phyloP scores from a whole-genome alignment of 1,139 yeast genomes.

The Hemisphaericaspora xylofermentans region DNA sequence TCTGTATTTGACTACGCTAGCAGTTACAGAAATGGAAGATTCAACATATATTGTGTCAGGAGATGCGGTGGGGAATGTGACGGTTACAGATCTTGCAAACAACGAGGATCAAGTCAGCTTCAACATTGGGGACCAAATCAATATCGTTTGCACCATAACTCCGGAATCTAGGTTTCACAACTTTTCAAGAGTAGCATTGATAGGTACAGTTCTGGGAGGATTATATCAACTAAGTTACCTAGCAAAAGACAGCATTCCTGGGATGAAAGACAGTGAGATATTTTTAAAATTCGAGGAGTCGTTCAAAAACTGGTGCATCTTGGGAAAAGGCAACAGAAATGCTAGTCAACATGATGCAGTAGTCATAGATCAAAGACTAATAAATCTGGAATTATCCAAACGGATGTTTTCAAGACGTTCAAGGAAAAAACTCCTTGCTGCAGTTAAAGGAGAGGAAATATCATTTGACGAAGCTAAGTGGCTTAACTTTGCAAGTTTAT shows the following conservation, averaged over 20 bases:
- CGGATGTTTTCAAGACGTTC: too few species aligned
- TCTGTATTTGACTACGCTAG: constrained; percentile 4
- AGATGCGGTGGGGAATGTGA: constrained; percentile 35
- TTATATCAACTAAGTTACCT: constrained; percentile 19
- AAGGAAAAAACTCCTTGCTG: not conserved
- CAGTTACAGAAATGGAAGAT: not conserved
- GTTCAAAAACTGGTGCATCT: not conserved
- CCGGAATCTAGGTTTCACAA: not conserved
- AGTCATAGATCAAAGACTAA: not conserved
- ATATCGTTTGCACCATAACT: constrained; percentile 19
- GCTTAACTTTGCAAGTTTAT: too few species aligned
- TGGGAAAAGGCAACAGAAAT: not conserved
- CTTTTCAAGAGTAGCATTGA: constrained; percentile 17
- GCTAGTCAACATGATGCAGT: not conserved
- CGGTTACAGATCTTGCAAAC: constrained; percentile 7
- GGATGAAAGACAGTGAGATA: not conserved
- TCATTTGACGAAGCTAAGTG: too few species aligned
- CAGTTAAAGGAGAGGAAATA: too few species aligned
- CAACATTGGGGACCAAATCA: constrained; percentile 36
- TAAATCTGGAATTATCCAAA: not conserved
- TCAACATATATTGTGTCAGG: constrained; percentile 19
- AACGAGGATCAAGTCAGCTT: constrained; percentile 7
- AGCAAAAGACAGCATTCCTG: not conserved
- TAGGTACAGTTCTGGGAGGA: constrained; percentile 42
- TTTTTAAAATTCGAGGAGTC: not conserved